Evolutionary conservation across 139 green algal genomes (phyloP), one percentile per base, ranked within the genome.

Genomic region (Chlorella sorokiniana): DNA sequence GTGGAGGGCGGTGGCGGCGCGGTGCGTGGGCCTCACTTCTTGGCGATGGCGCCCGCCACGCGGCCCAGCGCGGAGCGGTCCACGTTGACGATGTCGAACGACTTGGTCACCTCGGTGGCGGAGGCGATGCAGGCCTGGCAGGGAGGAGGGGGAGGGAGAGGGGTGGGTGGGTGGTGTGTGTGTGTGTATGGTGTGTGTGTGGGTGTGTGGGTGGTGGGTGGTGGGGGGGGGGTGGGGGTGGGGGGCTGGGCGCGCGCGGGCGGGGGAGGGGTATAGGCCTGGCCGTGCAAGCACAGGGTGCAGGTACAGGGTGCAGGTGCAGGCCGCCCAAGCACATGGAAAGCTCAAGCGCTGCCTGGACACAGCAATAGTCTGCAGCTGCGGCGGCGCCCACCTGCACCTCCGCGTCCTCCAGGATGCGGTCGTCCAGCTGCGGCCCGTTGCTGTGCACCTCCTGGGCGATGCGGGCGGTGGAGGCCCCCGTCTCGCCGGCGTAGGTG

Each of bases 401-500:
- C 22, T 95, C 93, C 4, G 88, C 42, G 76, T 99, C 93, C 0
- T 89, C 91, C 51, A 99, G 91, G 71, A 99, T 93, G 62, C 91
- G 87, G 86, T 99, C 96, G 82, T 99, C 96, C 73, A 98, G 88
- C 83, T 94, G 69, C 23, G 89, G 88, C 1, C 95, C 94, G 80
- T 97, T 96, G 81, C 48, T 59, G 89, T 98, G 94, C 69, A 89
- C 84, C 72, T 89, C 83, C 79, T 89, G 72, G 22, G 33, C 69
- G 8, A 90, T 85, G 44, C 94, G 90, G 3, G 81, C 42, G 23
- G 70, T 86, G 27, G 78, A 87, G 33, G 45, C 69, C 59, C 83
- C 89, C 16, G 67, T 79, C 52, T 85, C 61, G 45, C 70, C 70
- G 33, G 90, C 92, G 61, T 88, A 95, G 48, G 88, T 95, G 72